Evolutionary conservation across 2,329 filamentous ascomycete genomes (phyloP).

Genomic region (Beauveria medogensis): DNA sequence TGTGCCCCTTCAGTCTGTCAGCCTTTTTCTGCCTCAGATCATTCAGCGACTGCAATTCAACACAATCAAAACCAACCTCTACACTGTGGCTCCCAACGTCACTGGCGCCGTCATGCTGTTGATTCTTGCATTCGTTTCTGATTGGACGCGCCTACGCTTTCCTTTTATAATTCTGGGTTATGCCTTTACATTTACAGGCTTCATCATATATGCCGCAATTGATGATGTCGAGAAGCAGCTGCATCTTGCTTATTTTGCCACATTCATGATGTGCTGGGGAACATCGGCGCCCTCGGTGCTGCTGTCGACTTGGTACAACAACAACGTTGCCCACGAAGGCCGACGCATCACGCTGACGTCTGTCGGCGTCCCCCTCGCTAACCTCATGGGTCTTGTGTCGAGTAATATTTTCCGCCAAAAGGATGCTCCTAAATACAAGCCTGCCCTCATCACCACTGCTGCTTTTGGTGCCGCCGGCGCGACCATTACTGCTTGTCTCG

Average conservation of each 20-base stretch:
- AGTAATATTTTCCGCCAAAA: constrained; percentile 60
- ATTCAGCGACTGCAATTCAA: constrained; percentile 39
- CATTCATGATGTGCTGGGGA: constrained; percentile 79
- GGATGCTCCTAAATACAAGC: constrained; percentile 60
- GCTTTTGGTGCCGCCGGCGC: constrained; percentile 55
- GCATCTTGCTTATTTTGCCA: constrained; percentile 65
- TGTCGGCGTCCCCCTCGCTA: constrained; percentile 66
- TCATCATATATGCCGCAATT: constrained; percentile 70
- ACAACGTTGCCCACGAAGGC: constrained; percentile 73
- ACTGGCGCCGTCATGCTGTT: constrained; percentile 65
- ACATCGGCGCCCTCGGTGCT: constrained; percentile 67
- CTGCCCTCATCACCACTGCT: constrained; percentile 56
- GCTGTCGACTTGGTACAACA: constrained; percentile 62
- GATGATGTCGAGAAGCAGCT: constrained; percentile 51
- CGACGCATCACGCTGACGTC: constrained; percentile 62
- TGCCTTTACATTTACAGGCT: constrained; percentile 65
- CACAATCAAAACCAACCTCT: constrained; percentile 61
- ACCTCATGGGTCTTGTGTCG: constrained; percentile 64
- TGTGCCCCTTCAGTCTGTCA: constrained; percentile 48
- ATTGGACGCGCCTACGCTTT: constrained; percentile 57
- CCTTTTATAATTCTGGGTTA: constrained; percentile 71
- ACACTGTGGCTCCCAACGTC: constrained; percentile 74
- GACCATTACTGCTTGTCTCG: constrained; percentile 45
- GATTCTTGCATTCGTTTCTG: constrained; percentile 63
- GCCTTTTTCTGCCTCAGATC: constrained; percentile 48